These are phyloP conservation scores for Candida nanaspora DNA, from an alignment of 805 yeast genomes.

Conservation along the genomic window DNA sequence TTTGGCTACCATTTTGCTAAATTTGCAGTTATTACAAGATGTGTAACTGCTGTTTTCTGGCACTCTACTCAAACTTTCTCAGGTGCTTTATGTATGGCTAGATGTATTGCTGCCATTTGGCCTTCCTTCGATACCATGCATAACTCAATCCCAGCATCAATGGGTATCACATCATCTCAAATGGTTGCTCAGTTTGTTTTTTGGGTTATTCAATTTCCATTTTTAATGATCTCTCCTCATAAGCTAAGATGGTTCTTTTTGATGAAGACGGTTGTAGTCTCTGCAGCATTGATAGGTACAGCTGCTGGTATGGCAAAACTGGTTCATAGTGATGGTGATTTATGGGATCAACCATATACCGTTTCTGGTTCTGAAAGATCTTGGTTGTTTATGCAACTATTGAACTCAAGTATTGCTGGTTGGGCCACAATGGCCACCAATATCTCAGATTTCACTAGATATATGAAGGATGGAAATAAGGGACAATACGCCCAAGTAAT, in stretches of 20 bases:
- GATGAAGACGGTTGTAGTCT: conserved; percentile 23
- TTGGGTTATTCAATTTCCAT: conserved; percentile 25
- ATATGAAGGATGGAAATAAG: conserved; percentile 23
- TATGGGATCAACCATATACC: conserved; percentile 14
- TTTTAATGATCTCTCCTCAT: conserved; percentile 24
- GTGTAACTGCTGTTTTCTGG: conserved; percentile 25
- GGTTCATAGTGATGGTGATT: conserved; percentile 18
- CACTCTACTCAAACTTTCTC: conserved; percentile 20
- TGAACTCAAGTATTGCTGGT: conserved; percentile 26
- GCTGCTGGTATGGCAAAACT: conserved; percentile 27
- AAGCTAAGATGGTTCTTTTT: conserved; percentile 29
- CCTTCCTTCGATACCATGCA: conserved; percentile 18
- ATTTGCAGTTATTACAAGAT: conserved; percentile 24
- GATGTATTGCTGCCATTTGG: conserved; percentile 21
- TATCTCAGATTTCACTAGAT: conserved; percentile 32
- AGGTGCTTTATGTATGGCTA: conserved; percentile 22
- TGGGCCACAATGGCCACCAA: conserved; percentile 30
- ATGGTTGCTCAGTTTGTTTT: conserved; percentile 28
- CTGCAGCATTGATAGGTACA: conserved; percentile 19
- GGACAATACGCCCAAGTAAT: conserved; percentile 26
- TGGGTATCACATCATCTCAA: conserved; percentile 19
- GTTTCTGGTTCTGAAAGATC: conserved; percentile 18
- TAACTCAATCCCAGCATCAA: conserved; percentile 20
- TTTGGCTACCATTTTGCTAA: conserved; percentile 26
- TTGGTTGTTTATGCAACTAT: conserved; percentile 19